Evolutionary conservation across 2,329 filamentous ascomycete genomes (phyloP).

Genomic region (Fusarium incarnatum): DNA sequence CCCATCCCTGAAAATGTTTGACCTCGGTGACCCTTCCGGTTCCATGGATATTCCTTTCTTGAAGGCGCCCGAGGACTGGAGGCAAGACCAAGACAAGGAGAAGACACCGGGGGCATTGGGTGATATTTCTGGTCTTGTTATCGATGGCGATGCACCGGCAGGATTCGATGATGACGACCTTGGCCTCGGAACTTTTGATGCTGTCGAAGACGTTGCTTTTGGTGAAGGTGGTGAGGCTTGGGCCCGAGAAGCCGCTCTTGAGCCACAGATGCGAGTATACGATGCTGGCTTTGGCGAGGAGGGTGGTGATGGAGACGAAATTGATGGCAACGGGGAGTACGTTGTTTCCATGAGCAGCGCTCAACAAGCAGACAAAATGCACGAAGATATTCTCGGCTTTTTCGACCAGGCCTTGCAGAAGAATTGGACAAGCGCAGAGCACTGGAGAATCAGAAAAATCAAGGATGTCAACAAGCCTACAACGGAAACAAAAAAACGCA

Average conservation of each 20-base stretch:
- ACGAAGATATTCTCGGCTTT: slow-evolving; percentile 97
- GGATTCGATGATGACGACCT: slow-evolving; percentile 81
- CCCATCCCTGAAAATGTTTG: slow-evolving; percentile 92
- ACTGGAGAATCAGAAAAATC: slow-evolving; percentile 96
- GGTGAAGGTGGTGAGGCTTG: slow-evolving; percentile 96
- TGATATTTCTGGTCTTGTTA: slow-evolving; percentile 82
- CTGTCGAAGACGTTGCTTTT: slow-evolving; percentile 82
- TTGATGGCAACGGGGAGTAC: slow-evolving; percentile 74
- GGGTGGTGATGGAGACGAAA: slow-evolving; percentile 52
- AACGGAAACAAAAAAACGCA: slow-evolving; percentile 73
- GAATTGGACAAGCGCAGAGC: slow-evolving; percentile 98
- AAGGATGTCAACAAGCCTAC: slow-evolving; percentile 79
- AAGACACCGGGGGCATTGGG: slow-evolving; percentile 65
- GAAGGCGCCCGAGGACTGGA: slow-evolving; percentile 88
- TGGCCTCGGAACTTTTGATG: slow-evolving; percentile 76
- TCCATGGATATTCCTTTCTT: slow-evolving; percentile 92
- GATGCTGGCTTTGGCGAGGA: slow-evolving; percentile 72
- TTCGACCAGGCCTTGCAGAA: slow-evolving; percentile 97
- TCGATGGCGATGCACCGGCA: slow-evolving; percentile 86
- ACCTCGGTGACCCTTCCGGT: slow-evolving; percentile 86
- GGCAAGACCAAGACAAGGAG: slow-evolving; percentile 74
- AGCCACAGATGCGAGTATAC: slow-evolving; percentile 87
- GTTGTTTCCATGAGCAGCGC: slow-evolving; percentile 81
- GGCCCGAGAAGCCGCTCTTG: slow-evolving; percentile 88
- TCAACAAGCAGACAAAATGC: slow-evolving; percentile 73